Percentiles rank a stretch among this genome's conserved stretches.
phyloP scores from a whole-genome alignment of 1,284 basidiomycete genomes.

The Takashimella koratensis region DNA sequence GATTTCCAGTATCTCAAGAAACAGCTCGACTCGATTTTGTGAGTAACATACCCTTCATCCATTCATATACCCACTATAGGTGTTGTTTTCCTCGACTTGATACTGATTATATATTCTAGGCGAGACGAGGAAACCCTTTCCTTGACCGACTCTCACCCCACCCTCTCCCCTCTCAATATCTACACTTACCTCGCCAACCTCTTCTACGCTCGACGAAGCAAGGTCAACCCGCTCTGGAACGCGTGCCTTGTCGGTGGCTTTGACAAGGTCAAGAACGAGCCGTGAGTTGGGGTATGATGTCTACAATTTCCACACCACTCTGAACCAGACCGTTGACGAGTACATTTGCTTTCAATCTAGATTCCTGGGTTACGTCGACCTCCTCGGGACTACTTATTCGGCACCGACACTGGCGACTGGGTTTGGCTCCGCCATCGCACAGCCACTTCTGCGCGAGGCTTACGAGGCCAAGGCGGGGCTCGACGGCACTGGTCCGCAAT shows the following conservation, averaged over 20 bases:
- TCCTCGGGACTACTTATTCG: conserved; percentile 94
- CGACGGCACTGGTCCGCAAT: conserved; percentile 70
- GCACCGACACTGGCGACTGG: conserved; percentile 95
- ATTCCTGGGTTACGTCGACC: conserved; percentile 90
- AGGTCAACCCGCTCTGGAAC: conserved; percentile 96
- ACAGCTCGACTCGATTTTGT: conserved; percentile 50
- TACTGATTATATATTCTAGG: conserved; percentile 28
- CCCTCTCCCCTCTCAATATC: conserved; percentile 81
- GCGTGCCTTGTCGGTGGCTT: conserved; percentile 88
- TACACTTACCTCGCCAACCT: conserved; percentile 89
- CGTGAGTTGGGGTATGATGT: conserved; percentile 50
- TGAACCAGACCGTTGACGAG: not conserved
- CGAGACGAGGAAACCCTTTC: conserved; percentile 60
- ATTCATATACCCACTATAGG: too few relatives aligned
- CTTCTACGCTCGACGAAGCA: conserved; percentile 84
- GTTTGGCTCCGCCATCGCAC: conserved; percentile 91
- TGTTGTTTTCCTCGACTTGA: not conserved
- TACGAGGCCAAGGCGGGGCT: conserved; percentile 54
- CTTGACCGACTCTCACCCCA: conserved; percentile 73
- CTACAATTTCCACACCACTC: not conserved
- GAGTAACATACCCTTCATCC: conserved; percentile 13
- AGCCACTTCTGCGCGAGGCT: conserved; percentile 84
- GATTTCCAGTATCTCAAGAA: conserved; percentile 94
- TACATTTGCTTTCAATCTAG: conserved; percentile 52
- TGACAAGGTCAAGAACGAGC: conserved; percentile 64